Percentiles rank a stretch among this genome's conserved stretches.
These are phyloP conservation scores for Pythium aristosporum DNA, from an alignment of 352 stramenopile genomes.

Conservation along the genomic window DNA sequence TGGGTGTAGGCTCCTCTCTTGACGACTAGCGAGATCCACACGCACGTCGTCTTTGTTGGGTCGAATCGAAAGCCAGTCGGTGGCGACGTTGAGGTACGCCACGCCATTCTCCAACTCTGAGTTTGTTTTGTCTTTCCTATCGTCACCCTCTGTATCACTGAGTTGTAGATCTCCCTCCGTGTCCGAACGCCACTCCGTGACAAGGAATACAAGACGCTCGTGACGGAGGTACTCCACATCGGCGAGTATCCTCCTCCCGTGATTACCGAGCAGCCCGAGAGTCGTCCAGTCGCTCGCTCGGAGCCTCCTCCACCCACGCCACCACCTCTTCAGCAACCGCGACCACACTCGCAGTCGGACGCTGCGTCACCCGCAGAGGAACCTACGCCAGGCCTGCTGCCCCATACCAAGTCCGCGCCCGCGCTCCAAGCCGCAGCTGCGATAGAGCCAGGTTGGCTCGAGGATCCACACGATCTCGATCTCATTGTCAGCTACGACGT, in stretches of 20 bases:
- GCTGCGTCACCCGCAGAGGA: no score
- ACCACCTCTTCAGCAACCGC: background rate
- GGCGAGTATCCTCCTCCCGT: conserved; percentile 45
- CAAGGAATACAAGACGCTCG: conserved; percentile 49
- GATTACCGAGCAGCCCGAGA: background rate
- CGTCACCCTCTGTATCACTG: background rate
- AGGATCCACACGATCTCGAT: conserved; percentile 66
- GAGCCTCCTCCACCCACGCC: background rate
- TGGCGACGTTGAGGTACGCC: conserved; percentile 58
- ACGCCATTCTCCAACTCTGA: background rate
- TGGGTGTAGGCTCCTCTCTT: conserved; percentile 46
- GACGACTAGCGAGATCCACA: conserved; percentile 46
- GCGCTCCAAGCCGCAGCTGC: background rate
- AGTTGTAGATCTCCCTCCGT: conserved; percentile 49
- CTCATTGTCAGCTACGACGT: conserved; percentile 85
- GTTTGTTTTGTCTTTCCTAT: background rate
- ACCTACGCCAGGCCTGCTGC: background rate
- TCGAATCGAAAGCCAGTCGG: conserved; percentile 66
- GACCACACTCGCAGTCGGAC: conserved; percentile 15
- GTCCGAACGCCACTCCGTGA: conserved; percentile 59
- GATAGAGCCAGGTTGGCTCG: conserved; percentile 17
- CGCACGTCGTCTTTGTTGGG: conserved; percentile 61
- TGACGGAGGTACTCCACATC: conserved; percentile 50
- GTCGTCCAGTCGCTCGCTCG: background rate
- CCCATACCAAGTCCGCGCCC: background rate